Evolutionary conservation across 2,329 filamentous ascomycete genomes (phyloP).

Genomic region (Alternaria solani): DNA sequence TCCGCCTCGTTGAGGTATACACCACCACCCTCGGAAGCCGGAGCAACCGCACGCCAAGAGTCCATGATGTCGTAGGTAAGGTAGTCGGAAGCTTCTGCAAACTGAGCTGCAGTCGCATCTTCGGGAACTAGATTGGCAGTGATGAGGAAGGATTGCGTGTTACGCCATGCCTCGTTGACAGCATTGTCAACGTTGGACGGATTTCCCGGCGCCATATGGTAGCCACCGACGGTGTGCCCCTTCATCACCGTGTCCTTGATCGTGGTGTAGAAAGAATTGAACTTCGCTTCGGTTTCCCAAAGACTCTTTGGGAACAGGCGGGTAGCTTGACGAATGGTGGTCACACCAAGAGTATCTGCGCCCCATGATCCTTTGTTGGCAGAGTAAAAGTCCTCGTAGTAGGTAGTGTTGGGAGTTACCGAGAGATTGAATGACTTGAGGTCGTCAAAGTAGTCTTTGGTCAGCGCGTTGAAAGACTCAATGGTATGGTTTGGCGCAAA

Average conservation of each 20-base stretch:
- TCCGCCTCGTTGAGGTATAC: constrained; percentile 42
- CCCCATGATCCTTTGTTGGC: constrained; percentile 31
- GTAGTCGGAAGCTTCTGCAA: constrained; percentile 20
- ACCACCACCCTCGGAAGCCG: constrained; percentile 29
- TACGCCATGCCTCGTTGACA: constrained; percentile 36
- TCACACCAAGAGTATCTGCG: constrained; percentile 44
- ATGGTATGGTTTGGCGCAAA: constrained; percentile 25
- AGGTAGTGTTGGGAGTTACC: constrained; percentile 18
- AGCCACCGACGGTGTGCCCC: constrained; percentile 24
- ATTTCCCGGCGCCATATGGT: constrained; percentile 34
- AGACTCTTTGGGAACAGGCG: constrained; percentile 30
- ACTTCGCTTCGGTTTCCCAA: constrained; percentile 26
- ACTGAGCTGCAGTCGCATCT: constrained; percentile 22
- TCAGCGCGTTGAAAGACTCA: constrained; percentile 19
- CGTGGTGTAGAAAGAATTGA: constrained; percentile 22
- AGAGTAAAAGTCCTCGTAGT: constrained; percentile 25
- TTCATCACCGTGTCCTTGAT: constrained; percentile 26
- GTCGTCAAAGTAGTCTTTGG: constrained; percentile 21
- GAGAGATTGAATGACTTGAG: constrained; percentile 26
- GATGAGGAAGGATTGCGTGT: constrained; percentile 36
- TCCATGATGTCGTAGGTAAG: constrained; percentile 27
- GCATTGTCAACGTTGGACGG: constrained; percentile 32
- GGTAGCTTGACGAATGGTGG: constrained; percentile 13
- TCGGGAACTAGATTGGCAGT: constrained; percentile 21
- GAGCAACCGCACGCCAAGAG: constrained; percentile 30